Percentiles rank a stretch among this genome's conserved stretches.
phyloP scores from a whole-genome alignment of 768 basidiomycete genomes.

The Suillus luteus region DNA sequence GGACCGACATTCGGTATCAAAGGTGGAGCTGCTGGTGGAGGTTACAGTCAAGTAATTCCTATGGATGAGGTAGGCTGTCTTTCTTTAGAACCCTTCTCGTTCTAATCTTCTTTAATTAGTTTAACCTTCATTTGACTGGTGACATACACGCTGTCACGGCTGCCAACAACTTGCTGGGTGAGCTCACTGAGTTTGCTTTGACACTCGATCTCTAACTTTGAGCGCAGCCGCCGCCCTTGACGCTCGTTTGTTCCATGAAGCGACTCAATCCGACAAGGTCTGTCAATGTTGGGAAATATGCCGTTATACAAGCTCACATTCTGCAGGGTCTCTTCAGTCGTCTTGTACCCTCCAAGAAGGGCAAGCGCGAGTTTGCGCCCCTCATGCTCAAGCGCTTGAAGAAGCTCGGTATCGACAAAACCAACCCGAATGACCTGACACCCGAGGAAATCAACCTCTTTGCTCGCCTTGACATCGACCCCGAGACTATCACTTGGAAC shows the following conservation, averaged over 20 bases:
- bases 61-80: constrained; percentile 83
- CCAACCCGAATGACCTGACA: constrained; percentile 87
- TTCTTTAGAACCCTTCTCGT: neutral
- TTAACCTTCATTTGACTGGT: constrained; percentile 94
- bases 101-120: constrained; percentile 45
- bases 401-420: constrained; percentile 96
- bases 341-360: constrained; percentile 90
- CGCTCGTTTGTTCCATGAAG: constrained; percentile 97
- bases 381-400: constrained; percentile 94
- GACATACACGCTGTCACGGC: constrained; percentile 98
- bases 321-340: constrained; percentile 80
- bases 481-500: constrained; percentile 94
- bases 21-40: constrained; percentile 97
- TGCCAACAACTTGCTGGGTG: constrained; percentile 94
- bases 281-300: neutral
- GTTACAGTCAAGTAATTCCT: constrained; percentile 98
- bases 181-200: constrained; percentile 13
- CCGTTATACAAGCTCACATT: neutral
- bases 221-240: constrained; percentile 87
- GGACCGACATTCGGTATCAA: constrained; percentile 99
- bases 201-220: constrained; percentile 4
- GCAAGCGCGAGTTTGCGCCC: constrained; percentile 90
- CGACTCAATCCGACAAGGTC: constrained; percentile 91
- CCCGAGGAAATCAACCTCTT: constrained; percentile 90
- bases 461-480: constrained; percentile 89